A percentile compares a stretch with the other conserved stretches of the same genome.
Conservation (phyloP, 2,329 filamentous ascomycete species). For the Talaromyces atroroseus region DNA sequence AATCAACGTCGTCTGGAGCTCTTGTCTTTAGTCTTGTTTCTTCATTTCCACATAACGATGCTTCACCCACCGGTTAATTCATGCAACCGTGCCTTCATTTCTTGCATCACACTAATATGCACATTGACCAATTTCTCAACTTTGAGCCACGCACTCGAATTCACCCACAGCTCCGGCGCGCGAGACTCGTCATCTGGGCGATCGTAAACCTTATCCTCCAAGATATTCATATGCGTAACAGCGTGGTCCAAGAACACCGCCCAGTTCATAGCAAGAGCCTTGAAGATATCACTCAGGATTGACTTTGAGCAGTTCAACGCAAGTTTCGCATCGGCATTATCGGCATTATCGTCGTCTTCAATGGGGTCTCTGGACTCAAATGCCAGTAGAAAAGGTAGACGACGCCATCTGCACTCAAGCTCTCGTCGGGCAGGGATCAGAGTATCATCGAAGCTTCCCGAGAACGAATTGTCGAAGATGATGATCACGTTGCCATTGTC, state of each 20-base stretch:
- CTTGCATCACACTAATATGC: conserved; percentile 44
- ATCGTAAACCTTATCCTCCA: conserved; percentile 50
- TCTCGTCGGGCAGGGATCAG: conserved; percentile 46
- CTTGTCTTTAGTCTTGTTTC: not conserved
- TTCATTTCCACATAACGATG: not conserved
- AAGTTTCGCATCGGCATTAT: conserved; percentile 38
- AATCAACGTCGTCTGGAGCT: conserved; percentile 19
- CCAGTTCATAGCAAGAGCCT: conserved; percentile 43
- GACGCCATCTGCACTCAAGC: conserved; percentile 49
- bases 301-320: conserved; percentile 47
- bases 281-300: conserved; percentile 48
- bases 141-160: conserved; percentile 48
- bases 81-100: conserved; percentile 40
- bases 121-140: conserved; percentile 49
- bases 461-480: conserved; percentile 49
- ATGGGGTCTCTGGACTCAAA: conserved; percentile 34
- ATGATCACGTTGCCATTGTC: conserved; percentile 50
- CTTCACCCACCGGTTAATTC: conserved; percentile 31
- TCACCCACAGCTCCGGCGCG: conserved; percentile 49
- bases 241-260: conserved; percentile 41
- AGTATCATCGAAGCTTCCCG: conserved; percentile 44
- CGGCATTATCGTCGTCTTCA: conserved; percentile 34
- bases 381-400: conserved; percentile 47
- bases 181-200: conserved; percentile 49
- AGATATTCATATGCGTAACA: conserved; percentile 46